phyloP scores from a whole-genome alignment of 1,284 basidiomycete species.

The Naganishia albida region DNA sequence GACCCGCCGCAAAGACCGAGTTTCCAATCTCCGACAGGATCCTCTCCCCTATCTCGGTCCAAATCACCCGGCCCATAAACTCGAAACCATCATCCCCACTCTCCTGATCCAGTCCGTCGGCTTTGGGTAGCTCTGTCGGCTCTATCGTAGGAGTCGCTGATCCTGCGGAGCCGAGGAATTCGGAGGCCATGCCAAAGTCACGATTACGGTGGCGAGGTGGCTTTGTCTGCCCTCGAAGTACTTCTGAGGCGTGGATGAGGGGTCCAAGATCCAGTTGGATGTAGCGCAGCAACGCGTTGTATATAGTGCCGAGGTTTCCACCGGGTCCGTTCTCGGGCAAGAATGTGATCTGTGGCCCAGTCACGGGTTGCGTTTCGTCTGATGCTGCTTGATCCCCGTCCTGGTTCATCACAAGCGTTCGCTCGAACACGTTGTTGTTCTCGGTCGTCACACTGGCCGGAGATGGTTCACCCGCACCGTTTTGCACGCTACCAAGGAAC shows the following conservation, averaged over 20 bases:
- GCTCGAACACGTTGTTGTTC: slow-evolving; percentile 12
- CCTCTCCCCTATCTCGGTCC: slow-evolving; percentile 75
- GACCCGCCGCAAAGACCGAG: slow-evolving; percentile 83
- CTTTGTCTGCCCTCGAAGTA: slow-evolving; percentile 4
- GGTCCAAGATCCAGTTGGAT: slow-evolving; percentile 12
- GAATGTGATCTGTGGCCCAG: not conserved
- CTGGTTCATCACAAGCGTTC: not conserved
- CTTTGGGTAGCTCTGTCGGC: not conserved
- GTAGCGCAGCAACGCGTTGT: slow-evolving; percentile 25
- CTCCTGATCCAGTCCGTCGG: not conserved
- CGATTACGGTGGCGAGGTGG: not conserved
- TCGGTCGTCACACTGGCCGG: not conserved
- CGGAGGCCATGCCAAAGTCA: slow-evolving; percentile 1
- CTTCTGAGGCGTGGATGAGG: slow-evolving; percentile 1
- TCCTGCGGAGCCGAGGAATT: slow-evolving; percentile 2
- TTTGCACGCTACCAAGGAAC: slow-evolving; percentile 2
- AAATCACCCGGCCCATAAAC: slow-evolving; percentile 81
- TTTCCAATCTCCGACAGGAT: slow-evolving; percentile 81
- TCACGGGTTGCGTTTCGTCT: not conserved
- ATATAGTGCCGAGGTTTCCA: slow-evolving; percentile 16
- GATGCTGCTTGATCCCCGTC: not conserved
- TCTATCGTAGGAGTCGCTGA: not conserved
- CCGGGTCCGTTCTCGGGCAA: slow-evolving; percentile 12
- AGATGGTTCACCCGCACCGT: not conserved
- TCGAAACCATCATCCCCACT: slow-evolving; percentile 60